A percentile compares a stretch with the other conserved stretches of the same genome.
phyloP scores from a whole-genome alignment of 2,329 filamentous ascomycete genomes.

The Arthrobotrys musiformis region DNA sequence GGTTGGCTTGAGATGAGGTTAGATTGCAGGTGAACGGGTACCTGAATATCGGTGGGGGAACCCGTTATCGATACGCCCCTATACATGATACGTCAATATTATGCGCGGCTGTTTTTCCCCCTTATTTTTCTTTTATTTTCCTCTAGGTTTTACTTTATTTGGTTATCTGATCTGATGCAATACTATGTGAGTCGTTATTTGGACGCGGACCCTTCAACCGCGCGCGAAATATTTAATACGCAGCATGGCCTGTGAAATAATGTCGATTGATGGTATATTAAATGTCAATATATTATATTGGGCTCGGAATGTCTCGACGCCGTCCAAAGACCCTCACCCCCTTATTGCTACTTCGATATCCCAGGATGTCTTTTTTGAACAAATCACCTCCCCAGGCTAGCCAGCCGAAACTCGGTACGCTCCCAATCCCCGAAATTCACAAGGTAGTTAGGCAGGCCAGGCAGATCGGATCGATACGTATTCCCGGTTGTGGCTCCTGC shows the following conservation, averaged over 20 bases:
- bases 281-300: not conserved
- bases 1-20: slow-evolving; percentile 15
- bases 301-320: not conserved
- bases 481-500: slow-evolving; percentile 6
- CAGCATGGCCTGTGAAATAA: not conserved
- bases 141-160: not conserved
- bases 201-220: not conserved
- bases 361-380: not conserved
- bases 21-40: slow-evolving; percentile 31
- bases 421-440: not conserved
- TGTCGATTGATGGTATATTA: not conserved
- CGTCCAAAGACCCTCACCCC: not conserved
- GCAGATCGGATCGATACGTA: slow-evolving; percentile 15
- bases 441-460: not conserved
- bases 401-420: slow-evolving; percentile 17
- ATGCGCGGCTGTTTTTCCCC: not conserved
- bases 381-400: slow-evolving; percentile 8
- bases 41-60: slow-evolving; percentile 48
- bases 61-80: slow-evolving; percentile 20
- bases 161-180: too few relatives aligned
- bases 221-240: not conserved
- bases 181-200: not conserved
- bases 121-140: not conserved
- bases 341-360: not conserved
- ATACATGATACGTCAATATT: slow-evolving; percentile 14